A percentile compares a stretch with the other conserved stretches of the same genome.
phyloP scores from a whole-genome alignment of 2,329 filamentous ascomycete species.

The Karstenula rhodostoma region DNA sequence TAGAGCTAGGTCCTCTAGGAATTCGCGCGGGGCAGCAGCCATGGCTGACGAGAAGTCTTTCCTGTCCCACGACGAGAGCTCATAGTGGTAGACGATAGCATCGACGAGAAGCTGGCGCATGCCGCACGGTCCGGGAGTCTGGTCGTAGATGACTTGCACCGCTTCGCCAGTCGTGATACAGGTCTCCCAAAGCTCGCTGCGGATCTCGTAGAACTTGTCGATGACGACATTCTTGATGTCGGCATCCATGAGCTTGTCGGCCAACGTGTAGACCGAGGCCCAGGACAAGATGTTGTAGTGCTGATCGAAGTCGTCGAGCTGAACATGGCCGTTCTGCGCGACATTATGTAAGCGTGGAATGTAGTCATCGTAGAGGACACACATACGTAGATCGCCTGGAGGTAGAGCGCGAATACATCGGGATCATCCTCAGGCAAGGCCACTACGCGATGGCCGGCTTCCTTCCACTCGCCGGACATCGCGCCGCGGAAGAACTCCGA shows the following conservation, averaged over 20 bases:
- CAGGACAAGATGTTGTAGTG: no score
- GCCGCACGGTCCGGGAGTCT: neutral
- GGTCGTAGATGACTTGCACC: conserved; percentile 1
- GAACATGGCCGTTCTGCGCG: no score
- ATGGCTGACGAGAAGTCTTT: neutral
- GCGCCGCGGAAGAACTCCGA: conserved; percentile 28
- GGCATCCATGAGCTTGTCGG: conserved; percentile 14
- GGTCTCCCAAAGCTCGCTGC: neutral
- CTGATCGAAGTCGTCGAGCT: no score
- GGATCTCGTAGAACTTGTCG: neutral
- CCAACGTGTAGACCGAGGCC: conserved; percentile 6
- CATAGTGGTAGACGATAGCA: neutral
- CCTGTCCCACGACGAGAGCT: neutral
- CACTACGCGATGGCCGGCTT: conserved; percentile 16
- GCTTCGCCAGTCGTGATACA: neutral
- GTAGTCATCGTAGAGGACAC: neutral
- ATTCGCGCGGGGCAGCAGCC: neutral
- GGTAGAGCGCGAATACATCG: conserved; percentile 21
- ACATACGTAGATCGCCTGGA: conserved; percentile 11
- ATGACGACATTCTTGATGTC: conserved; percentile 12
- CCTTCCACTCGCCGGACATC: conserved; percentile 24
- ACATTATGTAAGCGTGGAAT: neutral
- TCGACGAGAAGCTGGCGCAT: conserved; percentile 5
- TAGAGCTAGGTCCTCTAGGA: neutral
- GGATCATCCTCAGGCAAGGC: conserved; percentile 19